These are phyloP conservation scores for Hordeum pubiflorum DNA, from an alignment of 202 grass and related monocot genomes.

Conservation along the genomic window DNA sequence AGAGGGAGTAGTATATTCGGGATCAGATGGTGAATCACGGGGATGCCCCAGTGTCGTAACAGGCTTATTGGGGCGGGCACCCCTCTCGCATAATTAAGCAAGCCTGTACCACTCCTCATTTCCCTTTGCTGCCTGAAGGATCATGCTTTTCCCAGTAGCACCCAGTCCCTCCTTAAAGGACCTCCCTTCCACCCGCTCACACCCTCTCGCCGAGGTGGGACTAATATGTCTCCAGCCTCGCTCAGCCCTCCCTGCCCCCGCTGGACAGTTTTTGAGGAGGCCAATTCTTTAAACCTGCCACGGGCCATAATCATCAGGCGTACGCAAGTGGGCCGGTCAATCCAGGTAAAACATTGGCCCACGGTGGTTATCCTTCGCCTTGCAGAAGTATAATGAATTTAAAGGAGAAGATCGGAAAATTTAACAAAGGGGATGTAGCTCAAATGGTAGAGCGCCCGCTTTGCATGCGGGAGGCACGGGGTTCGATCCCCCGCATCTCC, in stretches of 20 bases:
- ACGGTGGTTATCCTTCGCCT: too few relatives aligned
- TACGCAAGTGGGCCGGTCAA: too few relatives aligned
- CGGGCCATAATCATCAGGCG: too few relatives aligned
- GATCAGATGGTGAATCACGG: conserved; percentile 34
- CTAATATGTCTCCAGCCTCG: not conserved
- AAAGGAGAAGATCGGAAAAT: conserved; percentile 11
- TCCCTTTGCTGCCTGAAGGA: conserved; percentile 49
- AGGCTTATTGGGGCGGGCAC: conserved; percentile 40
- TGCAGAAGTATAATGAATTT: too few relatives aligned
- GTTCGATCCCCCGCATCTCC: conserved; percentile 95
- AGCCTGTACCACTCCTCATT: conserved; percentile 36
- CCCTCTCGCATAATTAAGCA: conserved; percentile 25
- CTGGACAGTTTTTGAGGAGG: too few relatives aligned
- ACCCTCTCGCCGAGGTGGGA: not conserved
- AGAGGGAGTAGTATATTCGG: not conserved
- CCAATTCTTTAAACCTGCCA: too few relatives aligned
- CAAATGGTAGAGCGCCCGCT: conserved; percentile 98
- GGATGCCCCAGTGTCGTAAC: conserved; percentile 37
- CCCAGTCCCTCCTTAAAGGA: not conserved
- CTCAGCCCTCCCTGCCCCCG: too few relatives aligned
- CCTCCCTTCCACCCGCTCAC: accelerated
- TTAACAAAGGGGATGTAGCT: conserved; percentile 62
- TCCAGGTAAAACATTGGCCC: too few relatives aligned
- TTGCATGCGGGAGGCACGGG: conserved; percentile 99
- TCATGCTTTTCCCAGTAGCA: not conserved